Conservation (phyloP, 176 grass and related monocot genomes). For the Alloteropsis semialata region DNA sequence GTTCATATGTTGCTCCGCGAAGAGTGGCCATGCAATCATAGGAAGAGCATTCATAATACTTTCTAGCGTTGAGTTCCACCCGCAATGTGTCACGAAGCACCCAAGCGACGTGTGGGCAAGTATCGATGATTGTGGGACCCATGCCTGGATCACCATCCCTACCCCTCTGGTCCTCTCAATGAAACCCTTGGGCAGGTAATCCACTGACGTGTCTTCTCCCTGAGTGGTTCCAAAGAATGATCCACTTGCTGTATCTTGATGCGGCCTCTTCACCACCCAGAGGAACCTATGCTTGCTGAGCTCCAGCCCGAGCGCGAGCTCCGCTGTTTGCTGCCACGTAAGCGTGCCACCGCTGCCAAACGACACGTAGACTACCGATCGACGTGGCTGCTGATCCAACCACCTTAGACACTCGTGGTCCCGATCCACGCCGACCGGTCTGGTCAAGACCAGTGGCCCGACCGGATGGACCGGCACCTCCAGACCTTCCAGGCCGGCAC, state of each 20-base stretch:
- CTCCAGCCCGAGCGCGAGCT: constrained; percentile 55
- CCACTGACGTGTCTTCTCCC: background rate
- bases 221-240: constrained; percentile 19
- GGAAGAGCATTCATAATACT: constrained; percentile 31
- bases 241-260: background rate
- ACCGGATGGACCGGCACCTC: constrained; percentile 38
- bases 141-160: constrained; percentile 18
- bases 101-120: constrained; percentile 20
- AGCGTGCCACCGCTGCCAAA: constrained; percentile 67
- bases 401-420: constrained; percentile 26
- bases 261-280: constrained; percentile 48
- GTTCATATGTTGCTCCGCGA: constrained; percentile 62
- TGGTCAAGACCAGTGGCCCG: constrained; percentile 48
- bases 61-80: constrained; percentile 62
- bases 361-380: constrained; percentile 54
- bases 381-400: constrained; percentile 46
- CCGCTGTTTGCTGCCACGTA: constrained; percentile 24
- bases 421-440: background rate
- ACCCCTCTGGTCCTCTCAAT: constrained; percentile 3
- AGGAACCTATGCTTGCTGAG: constrained; percentile 35
- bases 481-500: background rate
- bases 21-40: constrained; percentile 61
- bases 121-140: constrained; percentile 40
- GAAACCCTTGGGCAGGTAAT: constrained; percentile 43
- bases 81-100: constrained; percentile 59